Evolutionary conservation across 306 rosid genomes (phyloP).

Genomic region (Carpinus fangiana): DNA sequence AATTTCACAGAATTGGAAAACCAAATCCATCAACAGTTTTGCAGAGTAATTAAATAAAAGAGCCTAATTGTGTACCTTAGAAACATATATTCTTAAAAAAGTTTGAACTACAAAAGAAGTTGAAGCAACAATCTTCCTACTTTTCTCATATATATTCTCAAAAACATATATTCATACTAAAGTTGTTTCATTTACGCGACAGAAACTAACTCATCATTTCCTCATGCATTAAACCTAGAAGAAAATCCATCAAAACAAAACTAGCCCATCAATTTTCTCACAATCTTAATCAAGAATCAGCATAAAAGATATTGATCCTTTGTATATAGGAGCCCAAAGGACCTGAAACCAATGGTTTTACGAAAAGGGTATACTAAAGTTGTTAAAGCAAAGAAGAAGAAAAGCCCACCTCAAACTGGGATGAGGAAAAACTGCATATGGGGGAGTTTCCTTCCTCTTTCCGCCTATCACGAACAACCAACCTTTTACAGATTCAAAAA

Average conservation of each 20-base stretch:
- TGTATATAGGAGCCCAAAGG: slow-evolving; percentile 11
- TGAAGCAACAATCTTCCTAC: background rate
- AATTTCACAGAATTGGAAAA: background rate
- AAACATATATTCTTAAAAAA: background rate
- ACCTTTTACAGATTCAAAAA: too few relatives aligned
- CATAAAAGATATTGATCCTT: background rate
- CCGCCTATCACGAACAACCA: too few relatives aligned
- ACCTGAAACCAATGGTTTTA: background rate
- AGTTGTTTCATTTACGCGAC: background rate
- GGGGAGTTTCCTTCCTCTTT: background rate
- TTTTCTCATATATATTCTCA: too few relatives aligned
- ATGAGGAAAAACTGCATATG: slow-evolving; percentile 49
- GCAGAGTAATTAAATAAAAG: background rate
- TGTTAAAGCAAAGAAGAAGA: background rate
- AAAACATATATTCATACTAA: background rate
- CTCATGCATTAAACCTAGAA: slow-evolving; percentile 10
- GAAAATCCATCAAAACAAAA: background rate
- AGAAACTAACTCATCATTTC: background rate
- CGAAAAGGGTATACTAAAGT: background rate
- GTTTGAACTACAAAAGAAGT: background rate
- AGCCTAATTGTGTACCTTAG: background rate
- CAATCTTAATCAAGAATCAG: slow-evolving; percentile 30
- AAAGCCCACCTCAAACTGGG: slow-evolving; percentile 44
- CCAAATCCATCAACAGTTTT: background rate
- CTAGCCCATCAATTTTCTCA: slow-evolving; percentile 4